Evolutionary conservation across 805 yeast species (phyloP), one percentile per base, ranked within the genome.

Genomic region (Torulaspora indica): DNA sequence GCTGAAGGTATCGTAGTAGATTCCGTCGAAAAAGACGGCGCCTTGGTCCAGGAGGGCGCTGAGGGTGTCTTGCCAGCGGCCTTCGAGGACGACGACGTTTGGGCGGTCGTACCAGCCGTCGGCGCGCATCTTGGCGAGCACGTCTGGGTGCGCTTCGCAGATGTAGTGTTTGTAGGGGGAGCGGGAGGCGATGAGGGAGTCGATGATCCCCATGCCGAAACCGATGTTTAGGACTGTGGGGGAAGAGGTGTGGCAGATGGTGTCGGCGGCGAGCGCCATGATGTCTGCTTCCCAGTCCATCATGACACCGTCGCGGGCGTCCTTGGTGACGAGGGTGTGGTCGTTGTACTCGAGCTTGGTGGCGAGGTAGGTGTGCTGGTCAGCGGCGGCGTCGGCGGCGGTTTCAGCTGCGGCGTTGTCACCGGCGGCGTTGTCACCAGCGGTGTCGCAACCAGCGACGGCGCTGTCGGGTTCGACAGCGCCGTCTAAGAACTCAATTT

Each of bases 141-240:
- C 98, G 53, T 86, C 95, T 1, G 97, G 96, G 60, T 90, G 98
- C 0, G 97, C 96, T 63, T 90, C 98, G 47, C 87, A 81, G 33
- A 90, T 91, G 63, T 87, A 90, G 61, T 90, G 98, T 35, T 64
- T 67, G 13, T 49, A 54, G n/a, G 59, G 59, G n/a, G 44, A 41
- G 10, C 60, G 61, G 27, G 51, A 56, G 58, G 84, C 84, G 47
- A 90, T 85, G 75, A 82, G 78, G 1, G 78, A 68, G 61, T 90
- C 98, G 42, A 90, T 89, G 42, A 90, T 91, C 2, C 98, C 98
- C 96, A 90, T 87, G 2, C 98, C 98, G 61, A 91, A 90, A 0
- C 98, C 98, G 31, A 90, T 85, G 57, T 90, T 90, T 29, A 91
- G 69, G 2, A 91, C 79, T 31, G 70, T 75, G 15, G 72, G 63